phyloP scores from a whole-genome alignment of 1,139 yeast genomes.

The Diutina mesorugosa region DNA sequence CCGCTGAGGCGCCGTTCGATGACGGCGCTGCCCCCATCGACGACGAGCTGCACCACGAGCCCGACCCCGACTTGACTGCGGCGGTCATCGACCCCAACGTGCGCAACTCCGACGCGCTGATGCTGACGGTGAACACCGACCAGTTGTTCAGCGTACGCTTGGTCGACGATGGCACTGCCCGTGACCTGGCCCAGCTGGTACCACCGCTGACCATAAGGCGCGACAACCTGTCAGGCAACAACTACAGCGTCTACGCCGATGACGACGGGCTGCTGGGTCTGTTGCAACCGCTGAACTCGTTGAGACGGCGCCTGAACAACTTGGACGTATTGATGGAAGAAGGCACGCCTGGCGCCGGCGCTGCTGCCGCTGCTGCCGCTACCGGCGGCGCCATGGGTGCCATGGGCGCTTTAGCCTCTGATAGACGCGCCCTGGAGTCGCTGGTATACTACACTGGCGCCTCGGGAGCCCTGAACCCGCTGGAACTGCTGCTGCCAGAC shows the following conservation, averaged over 20 bases:
- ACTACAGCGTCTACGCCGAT: not conserved
- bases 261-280: not conserved
- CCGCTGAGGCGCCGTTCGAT: not conserved
- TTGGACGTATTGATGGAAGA: not conserved
- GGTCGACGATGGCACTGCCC: conserved; percentile 34
- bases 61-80: not conserved
- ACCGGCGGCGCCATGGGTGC: not conserved
- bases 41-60: conserved; percentile 9
- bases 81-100: not conserved
- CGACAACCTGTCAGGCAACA: not conserved
- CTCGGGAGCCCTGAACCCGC: not conserved
- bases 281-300: not conserved
- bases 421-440: not conserved
- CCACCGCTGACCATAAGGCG: not conserved
- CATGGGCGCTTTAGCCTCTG: not conserved
- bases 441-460: conserved; percentile 2
- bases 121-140: conserved; percentile 80
- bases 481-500: conserved; percentile 1
- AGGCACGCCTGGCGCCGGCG: not conserved
- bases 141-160: conserved; percentile 71
- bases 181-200: not conserved
- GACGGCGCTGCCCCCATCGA: conserved; percentile 17
- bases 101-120: conserved; percentile 44
- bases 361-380: not conserved
- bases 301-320: not conserved